Conservation (phyloP, 305 asterid genomes). For the Fraxinus baroniana region DNA sequence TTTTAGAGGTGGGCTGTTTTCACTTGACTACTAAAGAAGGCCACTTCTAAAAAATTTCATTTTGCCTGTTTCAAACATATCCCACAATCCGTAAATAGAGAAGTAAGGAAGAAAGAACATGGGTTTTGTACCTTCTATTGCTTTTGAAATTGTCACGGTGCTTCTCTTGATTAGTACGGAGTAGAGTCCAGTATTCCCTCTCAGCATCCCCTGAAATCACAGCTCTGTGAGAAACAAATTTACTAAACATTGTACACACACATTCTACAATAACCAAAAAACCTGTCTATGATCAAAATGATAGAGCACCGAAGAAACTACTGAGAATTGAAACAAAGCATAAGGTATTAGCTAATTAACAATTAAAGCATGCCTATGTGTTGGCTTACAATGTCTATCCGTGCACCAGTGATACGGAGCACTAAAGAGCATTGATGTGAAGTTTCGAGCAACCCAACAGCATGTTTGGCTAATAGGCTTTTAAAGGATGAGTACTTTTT, state of each 20-base stretch:
- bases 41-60: neutral
- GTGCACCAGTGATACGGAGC: too few relatives aligned
- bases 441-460: too few relatives aligned
- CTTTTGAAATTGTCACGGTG: slow-evolving; percentile 54
- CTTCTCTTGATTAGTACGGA: slow-evolving; percentile 60
- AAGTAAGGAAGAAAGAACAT: neutral
- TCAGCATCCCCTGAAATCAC: slow-evolving; percentile 81
- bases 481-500: too few relatives aligned
- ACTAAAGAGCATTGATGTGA: too few relatives aligned
- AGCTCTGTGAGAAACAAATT: neutral
- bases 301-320: neutral
- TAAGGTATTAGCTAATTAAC: neutral
- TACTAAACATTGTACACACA: neutral
- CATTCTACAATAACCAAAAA: neutral
- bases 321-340: neutral
- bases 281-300: neutral
- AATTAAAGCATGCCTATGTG: neutral
- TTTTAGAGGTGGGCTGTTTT: neutral
- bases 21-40: neutral
- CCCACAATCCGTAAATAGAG: neutral
- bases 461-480: too few relatives aligned
- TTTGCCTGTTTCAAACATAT: neutral
- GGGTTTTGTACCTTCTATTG: slow-evolving; percentile 61
- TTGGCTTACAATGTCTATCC: too few relatives aligned
- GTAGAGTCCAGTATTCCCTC: slow-evolving; percentile 79